These are phyloP conservation scores for Crucihimalaya himalaica DNA, from an alignment of 345 rosid genomes.

Conservation along the genomic window DNA sequence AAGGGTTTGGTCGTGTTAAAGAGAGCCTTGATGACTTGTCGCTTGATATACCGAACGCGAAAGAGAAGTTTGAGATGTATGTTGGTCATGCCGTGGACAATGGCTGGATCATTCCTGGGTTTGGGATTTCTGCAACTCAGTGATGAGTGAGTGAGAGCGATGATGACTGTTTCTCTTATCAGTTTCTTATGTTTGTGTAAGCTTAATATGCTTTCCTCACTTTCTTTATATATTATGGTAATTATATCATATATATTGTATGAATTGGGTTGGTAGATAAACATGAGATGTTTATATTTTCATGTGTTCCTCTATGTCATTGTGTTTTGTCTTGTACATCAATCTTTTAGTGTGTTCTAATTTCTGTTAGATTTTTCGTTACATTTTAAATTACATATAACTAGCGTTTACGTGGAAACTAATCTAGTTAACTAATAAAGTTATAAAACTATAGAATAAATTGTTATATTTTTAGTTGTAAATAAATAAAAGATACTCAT, in stretches of 20 bases:
- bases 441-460: too few species aligned
- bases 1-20: conserved; percentile 81
- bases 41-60: conserved; percentile 91
- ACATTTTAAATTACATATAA: too few species aligned
- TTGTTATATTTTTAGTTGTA: too few species aligned
- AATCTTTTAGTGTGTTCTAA: conserved; percentile 19
- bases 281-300: conserved; percentile 25
- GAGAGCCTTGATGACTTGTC: conserved; percentile 96
- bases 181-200: conserved; percentile 39
- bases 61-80: conserved; percentile 73
- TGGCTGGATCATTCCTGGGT: conserved; percentile 77
- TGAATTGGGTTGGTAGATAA: conserved; percentile 31
- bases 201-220: conserved; percentile 14
- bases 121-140: conserved; percentile 43
- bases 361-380: conserved; percentile 13
- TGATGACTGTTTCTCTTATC: conserved; percentile 31
- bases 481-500: too few species aligned
- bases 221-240: conserved; percentile 19
- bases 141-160: conserved; percentile 28
- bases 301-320: conserved; percentile 16
- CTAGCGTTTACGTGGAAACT: too few species aligned
- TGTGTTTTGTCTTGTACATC: conserved; percentile 19
- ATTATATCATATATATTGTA: conserved; percentile 4
- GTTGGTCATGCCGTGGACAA: conserved; percentile 65
- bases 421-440: too few species aligned